A percentile compares a stretch with the other conserved stretches of the same genome.
phyloP scores from a whole-genome alignment of 257 asterid genomes.

The Ehretia macrophylla region DNA sequence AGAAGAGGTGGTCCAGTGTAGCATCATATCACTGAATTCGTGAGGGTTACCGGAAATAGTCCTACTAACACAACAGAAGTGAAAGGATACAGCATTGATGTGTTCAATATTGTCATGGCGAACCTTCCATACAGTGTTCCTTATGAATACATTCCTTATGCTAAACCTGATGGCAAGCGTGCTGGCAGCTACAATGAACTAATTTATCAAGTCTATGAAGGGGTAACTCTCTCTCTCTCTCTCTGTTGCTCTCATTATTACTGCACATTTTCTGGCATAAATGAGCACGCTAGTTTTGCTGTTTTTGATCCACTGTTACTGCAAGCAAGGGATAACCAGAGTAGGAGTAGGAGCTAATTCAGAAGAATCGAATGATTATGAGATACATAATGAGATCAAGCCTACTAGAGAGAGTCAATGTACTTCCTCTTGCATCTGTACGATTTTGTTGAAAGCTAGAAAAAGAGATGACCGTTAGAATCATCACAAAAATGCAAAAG shows the following conservation, averaged over 20 bases:
- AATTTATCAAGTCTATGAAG: slow-evolving; percentile 37
- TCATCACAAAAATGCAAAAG: too few species aligned
- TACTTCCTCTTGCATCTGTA: too few species aligned
- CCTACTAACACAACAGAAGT: slow-evolving; percentile 21
- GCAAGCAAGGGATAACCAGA: too few species aligned
- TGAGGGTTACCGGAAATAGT: slow-evolving; percentile 24
- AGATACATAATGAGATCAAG: too few species aligned
- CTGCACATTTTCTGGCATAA: background rate
- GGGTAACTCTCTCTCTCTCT: slow-evolving; percentile 23
- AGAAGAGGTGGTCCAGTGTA: slow-evolving; percentile 42
- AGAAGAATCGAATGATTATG: too few species aligned
- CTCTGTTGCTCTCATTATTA: background rate
- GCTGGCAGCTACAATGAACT: slow-evolving; percentile 28
- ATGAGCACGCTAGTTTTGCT: too few species aligned
- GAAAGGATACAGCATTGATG: slow-evolving; percentile 41
- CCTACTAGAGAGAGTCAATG: too few species aligned
- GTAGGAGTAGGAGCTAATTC: too few species aligned
- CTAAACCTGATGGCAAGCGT: slow-evolving; percentile 21
- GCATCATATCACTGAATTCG: slow-evolving; percentile 33
- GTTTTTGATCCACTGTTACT: too few species aligned
- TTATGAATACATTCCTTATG: slow-evolving; percentile 41
- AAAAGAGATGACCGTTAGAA: too few species aligned
- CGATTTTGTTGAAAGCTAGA: too few species aligned
- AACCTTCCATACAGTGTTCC: slow-evolving; percentile 36
- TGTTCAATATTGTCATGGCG: slow-evolving; percentile 45